phyloP scores from a whole-genome alignment of 805 yeast species.

The Ogataea wickerhamii region DNA sequence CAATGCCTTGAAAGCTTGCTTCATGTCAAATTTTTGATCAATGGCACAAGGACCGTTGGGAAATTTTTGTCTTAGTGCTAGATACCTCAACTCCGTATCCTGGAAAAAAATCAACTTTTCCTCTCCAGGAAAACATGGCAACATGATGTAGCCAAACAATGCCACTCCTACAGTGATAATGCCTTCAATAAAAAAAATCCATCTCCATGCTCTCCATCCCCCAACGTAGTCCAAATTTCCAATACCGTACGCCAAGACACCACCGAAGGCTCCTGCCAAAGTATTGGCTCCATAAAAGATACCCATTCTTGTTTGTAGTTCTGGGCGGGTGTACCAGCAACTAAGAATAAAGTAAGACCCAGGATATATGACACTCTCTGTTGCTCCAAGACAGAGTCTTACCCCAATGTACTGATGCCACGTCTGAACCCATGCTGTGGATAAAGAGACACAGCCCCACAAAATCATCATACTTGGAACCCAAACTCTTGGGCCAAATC shows the following conservation, averaged over 20 bases:
- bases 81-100: conserved; percentile 12
- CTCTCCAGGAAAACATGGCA: conserved; percentile 35
- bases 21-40: conserved; percentile 12
- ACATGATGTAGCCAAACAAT: conserved; percentile 26
- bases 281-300: conserved; percentile 36
- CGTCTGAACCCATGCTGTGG: conserved; percentile 30
- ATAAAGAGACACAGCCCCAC: conserved; percentile 39
- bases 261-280: conserved; percentile 37
- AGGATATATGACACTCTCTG: conserved; percentile 43
- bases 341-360: conserved; percentile 39
- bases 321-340: conserved; percentile 37
- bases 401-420: conserved; percentile 26
- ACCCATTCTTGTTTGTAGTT: conserved; percentile 35
- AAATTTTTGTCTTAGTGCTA: conserved; percentile 12
- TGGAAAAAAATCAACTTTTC: conserved; percentile 10
- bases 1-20: conserved; percentile 31
- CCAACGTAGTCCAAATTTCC: conserved; percentile 29
- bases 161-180: conserved; percentile 36
- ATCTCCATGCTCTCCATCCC: conserved; percentile 47
- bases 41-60: conserved; percentile 15
- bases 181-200: conserved; percentile 51
- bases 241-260: conserved; percentile 37
- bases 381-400: conserved; percentile 38
- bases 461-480: conserved; percentile 33
- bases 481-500: conserved; percentile 38